A percentile compares a stretch with the other conserved stretches of the same genome.
Evolutionary conservation across 148 eudicot genomes (phyloP).

Genomic region (Chenopodium quinoa): DNA sequence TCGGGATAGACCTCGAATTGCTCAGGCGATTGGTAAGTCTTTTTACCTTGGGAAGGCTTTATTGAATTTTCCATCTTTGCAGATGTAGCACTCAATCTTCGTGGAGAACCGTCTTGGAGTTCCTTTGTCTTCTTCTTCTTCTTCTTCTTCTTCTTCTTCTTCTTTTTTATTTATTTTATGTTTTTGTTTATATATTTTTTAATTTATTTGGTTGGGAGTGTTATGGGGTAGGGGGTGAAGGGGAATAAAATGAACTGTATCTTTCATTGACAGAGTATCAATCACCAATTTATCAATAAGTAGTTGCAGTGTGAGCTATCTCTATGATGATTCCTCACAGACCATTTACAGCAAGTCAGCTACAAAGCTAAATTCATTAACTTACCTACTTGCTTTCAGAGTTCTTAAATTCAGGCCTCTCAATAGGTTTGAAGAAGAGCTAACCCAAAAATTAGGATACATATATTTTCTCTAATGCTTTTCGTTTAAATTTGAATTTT

Average conservation of each 20-base stretch:
- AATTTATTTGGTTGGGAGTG: too few species aligned
- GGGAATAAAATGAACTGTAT: not conserved
- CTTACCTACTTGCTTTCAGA: not conserved
- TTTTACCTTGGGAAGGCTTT: not conserved
- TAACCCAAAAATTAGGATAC: too few species aligned
- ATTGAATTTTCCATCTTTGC: not conserved
- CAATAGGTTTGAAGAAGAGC: not conserved
- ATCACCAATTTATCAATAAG: not conserved
- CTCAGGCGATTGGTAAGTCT: slow-evolving; percentile 74
- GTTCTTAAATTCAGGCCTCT: not conserved
- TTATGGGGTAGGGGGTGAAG: not conserved
- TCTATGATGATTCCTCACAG: not conserved
- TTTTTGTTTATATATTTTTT: too few species aligned
- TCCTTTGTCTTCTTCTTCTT: not conserved
- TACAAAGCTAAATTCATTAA: not conserved
- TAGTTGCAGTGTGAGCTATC: not conserved
- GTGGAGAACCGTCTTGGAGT: not conserved
- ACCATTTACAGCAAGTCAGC: not conserved
- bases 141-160: not conserved
- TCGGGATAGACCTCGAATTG: slow-evolving; percentile 64
- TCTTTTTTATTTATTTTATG: too few species aligned
- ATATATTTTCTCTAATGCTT: not conserved
- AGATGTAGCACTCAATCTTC: not conserved
- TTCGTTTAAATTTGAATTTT: not conserved
- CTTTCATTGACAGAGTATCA: not conserved